Evolutionary conservation across 352 stramenopile species (phyloP), one percentile per base, ranked within the genome.

Genomic region (Globisporangium emineosum): DNA sequence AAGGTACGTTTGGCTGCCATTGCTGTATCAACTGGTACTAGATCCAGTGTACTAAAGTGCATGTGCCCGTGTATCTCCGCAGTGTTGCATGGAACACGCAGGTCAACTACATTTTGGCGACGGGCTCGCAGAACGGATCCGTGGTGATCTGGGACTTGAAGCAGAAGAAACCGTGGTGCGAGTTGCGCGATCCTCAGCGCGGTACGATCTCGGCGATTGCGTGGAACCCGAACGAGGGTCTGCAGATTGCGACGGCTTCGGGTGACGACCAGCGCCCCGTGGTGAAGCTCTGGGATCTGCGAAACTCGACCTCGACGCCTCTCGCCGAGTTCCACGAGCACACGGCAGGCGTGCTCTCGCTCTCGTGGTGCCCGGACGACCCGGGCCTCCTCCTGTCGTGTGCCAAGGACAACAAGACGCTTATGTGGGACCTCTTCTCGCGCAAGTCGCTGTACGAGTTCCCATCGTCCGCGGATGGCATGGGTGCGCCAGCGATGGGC

Each of bases 61-160:
- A 9, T 23, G 17, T 47, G 40, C 29, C 27, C 51, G 30, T 10
- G 27, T 21, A 17, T 25, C 7, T 43, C 57, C 51, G 15, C 19
- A 93, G 86, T 64, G 82, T 99, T 25, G 89, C 96, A 4, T 99
- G 98, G 98, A 99, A 99, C 76, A 97, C 96, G 25, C 90, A 98
- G 70, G 97, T 99, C 29, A 90, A 96, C 60, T 98, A 99, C 77
- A 99, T 99, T 72, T 67, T 99, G 17, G 97, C 96, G 21, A 98
- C 94, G 15, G 93, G 93, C 15, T 91, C 91, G 55, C 82, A 94
- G 69, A 98, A 98, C 79, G 97, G 97, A 23, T 91, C 86, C 10
- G 93, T 97, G 13, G 88, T 98, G 33, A 93, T 99, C 49, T 99
- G 97, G 97, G 97, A 99, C 71, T 77, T 99, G 12, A 97, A 98